phyloP scores from a whole-genome alignment of 2,329 filamentous ascomycete species.

The Clonostachys byssicola region DNA sequence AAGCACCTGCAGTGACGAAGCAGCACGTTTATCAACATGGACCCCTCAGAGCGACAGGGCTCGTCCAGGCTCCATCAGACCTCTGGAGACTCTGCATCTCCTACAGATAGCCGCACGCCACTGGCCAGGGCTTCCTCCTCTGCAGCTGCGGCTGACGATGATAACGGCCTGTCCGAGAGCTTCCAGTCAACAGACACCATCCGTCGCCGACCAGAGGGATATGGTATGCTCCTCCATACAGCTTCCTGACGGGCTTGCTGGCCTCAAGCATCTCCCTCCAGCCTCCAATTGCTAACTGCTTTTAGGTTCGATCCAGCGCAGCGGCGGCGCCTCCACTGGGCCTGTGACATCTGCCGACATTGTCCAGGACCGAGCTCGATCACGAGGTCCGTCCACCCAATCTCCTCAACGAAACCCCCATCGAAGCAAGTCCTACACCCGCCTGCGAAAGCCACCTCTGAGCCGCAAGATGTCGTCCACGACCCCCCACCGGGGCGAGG shows the following conservation, averaged over 20 bases:
- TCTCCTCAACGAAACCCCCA: conserved; percentile 40
- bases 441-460: conserved; percentile 69
- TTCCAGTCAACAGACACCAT: conserved; percentile 57
- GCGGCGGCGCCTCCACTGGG: not conserved
- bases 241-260: not conserved
- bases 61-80: no score
- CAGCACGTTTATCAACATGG: no score
- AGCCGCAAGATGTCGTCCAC: conserved; percentile 72
- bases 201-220: conserved; percentile 52
- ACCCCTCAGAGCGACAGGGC: no score
- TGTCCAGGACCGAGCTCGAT: not conserved
- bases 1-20: no score
- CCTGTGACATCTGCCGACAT: not conserved
- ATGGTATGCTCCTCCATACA: conserved; percentile 41
- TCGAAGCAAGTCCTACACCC: conserved; percentile 38
- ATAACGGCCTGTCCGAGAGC: conserved; percentile 42
- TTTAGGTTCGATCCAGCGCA: conserved; percentile 1
- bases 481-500: conserved; percentile 73
- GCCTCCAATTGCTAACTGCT: not conserved
- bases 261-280: not conserved
- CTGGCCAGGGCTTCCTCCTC: no score
- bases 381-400: conserved; percentile 15
- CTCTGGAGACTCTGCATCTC: no score
- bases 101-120: no score
- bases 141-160: not conserved